Evolutionary conservation across 495 filamentous ascomycete genomes (phyloP).

Genomic region (Hypoxylon crocopeplum): DNA sequence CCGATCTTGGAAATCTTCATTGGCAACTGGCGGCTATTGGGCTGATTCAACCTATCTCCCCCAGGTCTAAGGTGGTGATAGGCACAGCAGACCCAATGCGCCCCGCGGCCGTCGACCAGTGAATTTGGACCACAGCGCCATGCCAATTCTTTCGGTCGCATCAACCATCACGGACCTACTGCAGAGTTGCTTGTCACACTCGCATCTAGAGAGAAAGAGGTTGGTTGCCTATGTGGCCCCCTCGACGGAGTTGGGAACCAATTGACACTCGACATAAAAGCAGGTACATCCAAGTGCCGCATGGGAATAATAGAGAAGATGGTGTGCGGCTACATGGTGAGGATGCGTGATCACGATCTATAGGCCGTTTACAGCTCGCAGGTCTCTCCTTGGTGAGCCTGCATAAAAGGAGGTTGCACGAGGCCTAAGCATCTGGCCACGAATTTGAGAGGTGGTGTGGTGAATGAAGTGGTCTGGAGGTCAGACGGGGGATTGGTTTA

Average conservation of each 20-base stretch:
- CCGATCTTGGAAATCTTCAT: constrained; percentile 22
- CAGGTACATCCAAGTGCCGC: constrained; percentile 34
- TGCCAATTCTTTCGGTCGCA: constrained; percentile 29
- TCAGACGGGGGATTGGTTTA: constrained; percentile 33
- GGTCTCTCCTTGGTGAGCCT: constrained; percentile 20
- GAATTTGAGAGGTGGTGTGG: constrained; percentile 34
- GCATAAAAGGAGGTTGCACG: constrained; percentile 39
- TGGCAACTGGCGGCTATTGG: constrained; percentile 28
- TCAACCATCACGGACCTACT: constrained; percentile 16
- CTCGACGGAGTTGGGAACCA: constrained; percentile 30
- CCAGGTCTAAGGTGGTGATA: constrained; percentile 25
- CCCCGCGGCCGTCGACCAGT: constrained; percentile 29
- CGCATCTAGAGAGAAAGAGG: constrained; percentile 18
- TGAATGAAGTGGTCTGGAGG: constrained; percentile 33
- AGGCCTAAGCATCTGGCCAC: constrained; percentile 41
- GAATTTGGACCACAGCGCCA: constrained; percentile 26
- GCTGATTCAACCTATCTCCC: constrained; percentile 13
- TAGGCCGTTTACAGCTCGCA: constrained; percentile 20
- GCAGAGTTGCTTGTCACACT: constrained; percentile 35
- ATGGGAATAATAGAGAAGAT: constrained; percentile 26
- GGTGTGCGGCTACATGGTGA: constrained; percentile 33
- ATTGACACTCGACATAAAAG: constrained; percentile 28
- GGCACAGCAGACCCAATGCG: constrained; percentile 22
- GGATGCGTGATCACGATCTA: constrained; percentile 35
- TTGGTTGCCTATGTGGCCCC: constrained; percentile 25